These are phyloP conservation scores for Thelonectria discophora DNA, from an alignment of 2,329 filamentous ascomycete species.

Conservation along the genomic window DNA sequence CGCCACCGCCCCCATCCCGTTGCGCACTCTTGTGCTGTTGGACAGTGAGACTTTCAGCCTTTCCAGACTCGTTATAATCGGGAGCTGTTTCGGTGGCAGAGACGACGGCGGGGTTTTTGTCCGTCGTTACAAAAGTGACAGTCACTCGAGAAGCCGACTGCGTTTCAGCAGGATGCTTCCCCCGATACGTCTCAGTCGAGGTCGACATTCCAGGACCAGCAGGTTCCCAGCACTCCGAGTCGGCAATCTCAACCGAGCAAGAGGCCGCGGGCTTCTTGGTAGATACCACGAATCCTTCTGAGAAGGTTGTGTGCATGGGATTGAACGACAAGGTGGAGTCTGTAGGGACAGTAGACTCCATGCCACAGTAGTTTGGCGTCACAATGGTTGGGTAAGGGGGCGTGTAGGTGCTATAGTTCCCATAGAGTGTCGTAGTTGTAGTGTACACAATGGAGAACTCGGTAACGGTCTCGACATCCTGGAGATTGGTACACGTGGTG, in stretches of 20 bases:
- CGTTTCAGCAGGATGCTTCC: slow-evolving; percentile 23
- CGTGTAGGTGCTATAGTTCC: slow-evolving; percentile 57
- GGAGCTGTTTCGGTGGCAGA: slow-evolving; percentile 51
- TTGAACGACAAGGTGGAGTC: neutral
- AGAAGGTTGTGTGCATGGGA: neutral
- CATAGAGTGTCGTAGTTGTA: slow-evolving; percentile 59
- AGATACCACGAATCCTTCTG: slow-evolving; percentile 13
- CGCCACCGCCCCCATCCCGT: slow-evolving; percentile 1
- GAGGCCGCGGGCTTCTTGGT: slow-evolving; percentile 25
- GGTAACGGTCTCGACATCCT: slow-evolving; percentile 45
- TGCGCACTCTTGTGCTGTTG: slow-evolving; percentile 36
- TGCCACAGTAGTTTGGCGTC: slow-evolving; percentile 51
- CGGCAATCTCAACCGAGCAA: slow-evolving; percentile 13
- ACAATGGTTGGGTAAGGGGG: slow-evolving; percentile 54
- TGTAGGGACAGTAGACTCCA: slow-evolving; percentile 4
- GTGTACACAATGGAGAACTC: slow-evolving; percentile 59
- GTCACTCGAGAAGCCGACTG: slow-evolving; percentile 39
- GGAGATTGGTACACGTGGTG: slow-evolving; percentile 47
- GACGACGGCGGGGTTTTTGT: slow-evolving; percentile 64
- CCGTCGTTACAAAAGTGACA: slow-evolving; percentile 60
- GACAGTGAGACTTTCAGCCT: slow-evolving; percentile 17
- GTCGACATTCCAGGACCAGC: slow-evolving; percentile 14
- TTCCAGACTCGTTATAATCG: slow-evolving; percentile 46
- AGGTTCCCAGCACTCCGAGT: slow-evolving; percentile 14
- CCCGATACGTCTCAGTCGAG: slow-evolving; percentile 7